Conservation (phyloP, 1,284 basidiomycete genomes). For the Mycena sp. region DNA sequence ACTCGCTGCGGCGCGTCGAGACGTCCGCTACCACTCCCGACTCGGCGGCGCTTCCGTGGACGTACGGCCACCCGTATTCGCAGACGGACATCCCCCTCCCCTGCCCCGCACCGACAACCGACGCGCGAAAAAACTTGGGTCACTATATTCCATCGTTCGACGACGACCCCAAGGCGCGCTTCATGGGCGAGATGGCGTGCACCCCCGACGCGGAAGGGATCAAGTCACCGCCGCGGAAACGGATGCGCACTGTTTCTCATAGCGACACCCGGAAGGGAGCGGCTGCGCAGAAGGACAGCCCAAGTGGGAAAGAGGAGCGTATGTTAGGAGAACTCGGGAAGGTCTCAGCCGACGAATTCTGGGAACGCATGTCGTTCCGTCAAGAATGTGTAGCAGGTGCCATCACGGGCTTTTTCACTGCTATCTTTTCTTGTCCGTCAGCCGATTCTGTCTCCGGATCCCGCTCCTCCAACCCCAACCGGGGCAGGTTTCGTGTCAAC, state of each 20-base stretch:
- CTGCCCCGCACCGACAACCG: slow-evolving; percentile 51
- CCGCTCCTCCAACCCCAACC: slow-evolving; percentile 60
- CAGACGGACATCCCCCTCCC: slow-evolving; percentile 67
- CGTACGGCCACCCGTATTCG: slow-evolving; percentile 81
- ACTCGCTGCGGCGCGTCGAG: slow-evolving; percentile 58
- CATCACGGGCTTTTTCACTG: slow-evolving; percentile 89
- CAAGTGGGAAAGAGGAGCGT: slow-evolving; percentile 35
- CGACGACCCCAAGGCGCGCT: slow-evolving; percentile 93
- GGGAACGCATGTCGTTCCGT: slow-evolving; percentile 94
- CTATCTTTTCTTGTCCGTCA: slow-evolving; percentile 54
- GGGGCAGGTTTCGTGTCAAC: slow-evolving; percentile 69
- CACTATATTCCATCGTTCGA: slow-evolving; percentile 87
- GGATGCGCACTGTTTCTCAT: slow-evolving; percentile 45
- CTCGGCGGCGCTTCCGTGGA: slow-evolving; percentile 55
- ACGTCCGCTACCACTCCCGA: slow-evolving; percentile 33
- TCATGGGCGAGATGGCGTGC: slow-evolving; percentile 87
- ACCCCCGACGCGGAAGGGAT: slow-evolving; percentile 70
- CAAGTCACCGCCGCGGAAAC: slow-evolving; percentile 68
- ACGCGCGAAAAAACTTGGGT: slow-evolving; percentile 62
- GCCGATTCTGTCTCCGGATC: slow-evolving; percentile 35
- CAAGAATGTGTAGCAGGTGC: slow-evolving; percentile 91
- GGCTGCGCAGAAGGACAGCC: slow-evolving; percentile 46
- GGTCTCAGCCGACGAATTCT: slow-evolving; percentile 83
- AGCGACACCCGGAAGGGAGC: slow-evolving; percentile 36
- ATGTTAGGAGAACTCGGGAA: slow-evolving; percentile 60